Base-by-base conservation (phyloP, 2,329 filamentous ascomycete species). In the Scedosporium boydii region DNA sequence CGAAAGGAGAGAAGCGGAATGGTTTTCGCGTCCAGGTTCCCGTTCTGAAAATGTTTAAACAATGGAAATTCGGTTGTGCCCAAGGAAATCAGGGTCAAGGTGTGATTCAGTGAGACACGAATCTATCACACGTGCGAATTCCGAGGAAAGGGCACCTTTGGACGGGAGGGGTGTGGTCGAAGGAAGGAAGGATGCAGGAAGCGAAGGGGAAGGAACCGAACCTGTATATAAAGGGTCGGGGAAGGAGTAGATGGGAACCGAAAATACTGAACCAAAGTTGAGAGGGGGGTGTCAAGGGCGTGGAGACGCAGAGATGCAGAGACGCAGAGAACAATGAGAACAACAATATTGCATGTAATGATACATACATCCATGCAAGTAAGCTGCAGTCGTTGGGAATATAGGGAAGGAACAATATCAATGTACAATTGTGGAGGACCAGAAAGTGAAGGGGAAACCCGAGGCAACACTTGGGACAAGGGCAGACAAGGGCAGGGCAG, bases 181-280 rank as follows among this genome's bases (percentile, higher is more conserved):
- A 55, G n/a, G 48, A 48, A 59, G 34, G 58, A 53, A 48, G 63
- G 59, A 55, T 56, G 27, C 44, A 23, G 59, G 60, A 29, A 51
- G 59, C 63, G 57, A 62, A 61, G 14, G 26, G 42, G 46, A 29
- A n/a, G 58, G 48, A n/a, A 42, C 27, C 48, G 29, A 9, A 34
- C 7, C 7, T 34, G 29, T 59, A 46, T 60, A 42, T 53, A 53
- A 53, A 21, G 23, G 21, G 21, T 18, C 18, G 29, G 29, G 26
- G n/a, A 34, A 34, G 59, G 18, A 3, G 16, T 9, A 21, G n/a
- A 42, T 26, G 14, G 18, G 6, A 44, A 51, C 7, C 2, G 21
- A 26, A 60, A 51, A n/a, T 6, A 7, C n/a, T n/a, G 34, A 60
- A 27, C 34, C 21, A 42, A 18, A 23, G n/a, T n/a, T n/a, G n/a